Percentiles rank a stretch among this genome's conserved stretches.
These are phyloP conservation scores for Botrytis squamosa DNA, from an alignment of 2,329 filamentous ascomycete genomes.

Conservation along the genomic window DNA sequence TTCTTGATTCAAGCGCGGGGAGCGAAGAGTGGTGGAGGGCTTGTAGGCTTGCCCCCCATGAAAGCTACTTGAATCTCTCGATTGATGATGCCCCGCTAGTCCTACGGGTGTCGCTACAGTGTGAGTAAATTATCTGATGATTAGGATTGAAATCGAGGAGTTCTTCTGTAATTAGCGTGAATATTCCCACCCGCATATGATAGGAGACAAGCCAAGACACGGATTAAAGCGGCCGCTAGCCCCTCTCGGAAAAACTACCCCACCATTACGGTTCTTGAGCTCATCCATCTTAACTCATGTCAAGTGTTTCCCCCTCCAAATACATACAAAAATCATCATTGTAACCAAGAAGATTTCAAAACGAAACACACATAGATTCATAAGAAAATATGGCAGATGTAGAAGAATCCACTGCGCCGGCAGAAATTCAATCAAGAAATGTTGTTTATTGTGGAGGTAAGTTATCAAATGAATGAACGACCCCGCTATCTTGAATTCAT, in stretches of 20 bases:
- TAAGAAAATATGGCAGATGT: slow-evolving; percentile 34
- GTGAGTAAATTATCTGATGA: not conserved
- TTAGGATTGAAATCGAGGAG: not conserved
- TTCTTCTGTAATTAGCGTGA: not conserved
- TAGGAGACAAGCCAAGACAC: not conserved
- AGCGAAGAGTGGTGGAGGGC: not conserved
- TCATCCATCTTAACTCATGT: not conserved
- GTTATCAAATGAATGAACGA: slow-evolving; percentile 7
- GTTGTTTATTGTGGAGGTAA: slow-evolving; percentile 40
- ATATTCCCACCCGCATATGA: not conserved
- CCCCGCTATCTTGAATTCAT: not conserved
- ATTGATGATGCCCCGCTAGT: no score
- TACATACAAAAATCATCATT: not conserved
- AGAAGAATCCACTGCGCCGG: slow-evolving; percentile 26
- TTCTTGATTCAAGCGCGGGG: not conserved
- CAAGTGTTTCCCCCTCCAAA: not conserved
- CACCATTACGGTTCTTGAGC: slow-evolving; percentile 10
- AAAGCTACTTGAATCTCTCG: not conserved
- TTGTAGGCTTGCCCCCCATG: not conserved
- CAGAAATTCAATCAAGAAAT: slow-evolving; percentile 38
- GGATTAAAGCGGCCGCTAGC: not conserved
- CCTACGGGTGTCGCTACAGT: no score
- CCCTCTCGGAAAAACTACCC: slow-evolving; percentile 13
- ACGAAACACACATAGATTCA: not conserved
- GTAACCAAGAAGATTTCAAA: not conserved